phyloP scores from a whole-genome alignment of 164 flowering plant genomes.

The Cinnamomum chago region DNA sequence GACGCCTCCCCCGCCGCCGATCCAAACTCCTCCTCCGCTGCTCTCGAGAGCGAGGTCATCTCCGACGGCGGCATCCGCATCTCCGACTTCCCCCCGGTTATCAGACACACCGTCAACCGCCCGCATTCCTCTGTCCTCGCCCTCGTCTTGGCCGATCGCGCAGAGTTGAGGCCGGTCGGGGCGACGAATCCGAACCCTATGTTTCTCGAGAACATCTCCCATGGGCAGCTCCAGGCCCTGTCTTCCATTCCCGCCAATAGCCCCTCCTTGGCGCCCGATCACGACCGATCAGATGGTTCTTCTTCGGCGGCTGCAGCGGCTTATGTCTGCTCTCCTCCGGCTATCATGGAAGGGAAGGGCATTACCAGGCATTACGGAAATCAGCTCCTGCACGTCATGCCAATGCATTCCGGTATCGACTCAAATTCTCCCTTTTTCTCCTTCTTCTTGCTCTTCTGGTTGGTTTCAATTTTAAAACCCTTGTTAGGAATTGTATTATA shows the following conservation, averaged over 20 bases:
- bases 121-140: conserved; percentile 67
- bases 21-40: background rate
- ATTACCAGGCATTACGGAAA: conserved; percentile 57
- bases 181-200: background rate
- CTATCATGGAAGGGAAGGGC: conserved; percentile 74
- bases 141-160: conserved; percentile 55
- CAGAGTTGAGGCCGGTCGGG: conserved; percentile 4
- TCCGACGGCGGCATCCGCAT: conserved; percentile 41
- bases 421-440: background rate
- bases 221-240: conserved; percentile 86
- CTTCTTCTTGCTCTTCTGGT: background rate
- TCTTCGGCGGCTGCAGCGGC: conserved; percentile 6
- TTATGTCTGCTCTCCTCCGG: conserved; percentile 65
- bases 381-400: conserved; percentile 53
- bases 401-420: conserved; percentile 80
- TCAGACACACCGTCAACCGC: conserved; percentile 57
- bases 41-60: conserved; percentile 38
- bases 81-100: conserved; percentile 61
- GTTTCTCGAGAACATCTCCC: conserved; percentile 73
- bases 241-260: conserved; percentile 62
- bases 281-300: conserved; percentile 32
- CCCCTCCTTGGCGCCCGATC: conserved; percentile 37
- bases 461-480: background rate
- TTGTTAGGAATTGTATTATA: background rate
- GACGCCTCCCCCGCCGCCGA: conserved; percentile 2